These are phyloP conservation scores for Tetracladium setigerum DNA, from an alignment of 495 filamentous ascomycete species.

Conservation along the genomic window DNA sequence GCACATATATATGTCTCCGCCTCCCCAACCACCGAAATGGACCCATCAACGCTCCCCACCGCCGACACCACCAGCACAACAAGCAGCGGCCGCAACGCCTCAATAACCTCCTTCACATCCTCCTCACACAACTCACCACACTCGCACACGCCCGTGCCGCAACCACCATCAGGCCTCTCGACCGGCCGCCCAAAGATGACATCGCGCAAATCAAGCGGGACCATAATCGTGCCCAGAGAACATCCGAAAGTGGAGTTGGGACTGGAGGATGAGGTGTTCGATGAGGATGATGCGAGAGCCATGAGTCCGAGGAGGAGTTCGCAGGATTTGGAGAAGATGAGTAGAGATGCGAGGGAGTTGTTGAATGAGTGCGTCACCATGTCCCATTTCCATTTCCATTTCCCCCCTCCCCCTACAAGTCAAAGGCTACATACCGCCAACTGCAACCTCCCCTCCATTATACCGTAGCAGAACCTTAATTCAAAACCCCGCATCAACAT, in stretches of 20 bases:
- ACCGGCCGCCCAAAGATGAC: constrained; percentile 15
- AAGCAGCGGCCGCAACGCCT: background rate
- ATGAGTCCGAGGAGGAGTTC: constrained; percentile 93
- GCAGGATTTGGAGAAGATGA: constrained; percentile 78
- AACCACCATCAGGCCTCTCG: background rate
- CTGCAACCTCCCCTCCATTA: background rate
- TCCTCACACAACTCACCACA: constrained; percentile 4
- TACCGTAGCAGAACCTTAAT: background rate
- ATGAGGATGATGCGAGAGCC: constrained; percentile 78
- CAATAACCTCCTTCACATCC: constrained; percentile 13
- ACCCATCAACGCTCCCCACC: background rate
- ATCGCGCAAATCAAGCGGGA: constrained; percentile 68
- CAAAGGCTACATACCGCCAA: constrained; percentile 45
- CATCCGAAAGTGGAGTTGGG: constrained; percentile 58
- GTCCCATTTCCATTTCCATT: constrained; percentile 44
- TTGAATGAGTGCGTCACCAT: constrained; percentile 45
- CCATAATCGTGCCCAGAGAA: constrained; percentile 73
- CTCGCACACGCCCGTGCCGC: background rate
- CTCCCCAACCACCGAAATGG: background rate
- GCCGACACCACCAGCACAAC: background rate
- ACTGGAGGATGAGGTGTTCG: constrained; percentile 55
- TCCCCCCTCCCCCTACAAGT: constrained; percentile 39
- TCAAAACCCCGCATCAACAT: too few relatives aligned
- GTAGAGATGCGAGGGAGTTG: constrained; percentile 62
- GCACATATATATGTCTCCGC: background rate